These are phyloP conservation scores for Suhomyces sp. DNA, from an alignment of 805 yeast genomes.

Conservation along the genomic window DNA sequence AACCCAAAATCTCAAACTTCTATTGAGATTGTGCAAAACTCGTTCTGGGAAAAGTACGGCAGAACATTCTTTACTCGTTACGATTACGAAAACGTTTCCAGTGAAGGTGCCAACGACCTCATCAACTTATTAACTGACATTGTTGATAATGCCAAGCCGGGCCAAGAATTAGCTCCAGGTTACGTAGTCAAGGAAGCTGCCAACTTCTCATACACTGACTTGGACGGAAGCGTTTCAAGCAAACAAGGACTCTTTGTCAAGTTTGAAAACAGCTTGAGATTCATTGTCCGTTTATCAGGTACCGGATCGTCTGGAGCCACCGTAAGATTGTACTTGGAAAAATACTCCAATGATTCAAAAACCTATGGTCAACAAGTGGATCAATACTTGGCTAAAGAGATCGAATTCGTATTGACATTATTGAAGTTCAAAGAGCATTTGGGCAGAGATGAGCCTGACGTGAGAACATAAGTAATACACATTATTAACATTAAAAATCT, in stretches of 20 bases:
- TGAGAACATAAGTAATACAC: slow-evolving; percentile 53
- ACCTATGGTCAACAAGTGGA: slow-evolving; percentile 55
- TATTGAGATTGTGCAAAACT: slow-evolving; percentile 73
- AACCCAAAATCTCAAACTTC: slow-evolving; percentile 60
- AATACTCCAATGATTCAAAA: slow-evolving; percentile 61
- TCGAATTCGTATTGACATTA: slow-evolving; percentile 60
- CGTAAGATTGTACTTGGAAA: slow-evolving; percentile 86
- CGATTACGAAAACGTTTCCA: slow-evolving; percentile 81
- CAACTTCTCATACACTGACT: slow-evolving; percentile 88
- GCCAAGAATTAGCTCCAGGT: slow-evolving; percentile 47
- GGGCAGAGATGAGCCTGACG: slow-evolving; percentile 87
- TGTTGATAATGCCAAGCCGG: slow-evolving; percentile 37
- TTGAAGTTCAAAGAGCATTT: slow-evolving; percentile 69
- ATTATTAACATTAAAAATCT: no score
- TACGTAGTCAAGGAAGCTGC: slow-evolving; percentile 70
- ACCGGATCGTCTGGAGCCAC: slow-evolving; percentile 99
- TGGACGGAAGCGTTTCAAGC: slow-evolving; percentile 85
- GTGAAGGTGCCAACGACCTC: slow-evolving; percentile 71
- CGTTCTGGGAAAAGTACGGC: slow-evolving; percentile 91
- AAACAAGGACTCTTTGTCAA: slow-evolving; percentile 89
- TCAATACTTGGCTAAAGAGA: slow-evolving; percentile 62
- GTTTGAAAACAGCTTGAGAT: slow-evolving; percentile 76
- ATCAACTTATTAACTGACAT: slow-evolving; percentile 44
- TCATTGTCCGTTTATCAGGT: slow-evolving; percentile 89
- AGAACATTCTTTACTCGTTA: slow-evolving; percentile 96